These are phyloP conservation scores for Sordariomycetes sp. DNA, from an alignment of 2,329 filamentous ascomycete species.

Conservation along the genomic window DNA sequence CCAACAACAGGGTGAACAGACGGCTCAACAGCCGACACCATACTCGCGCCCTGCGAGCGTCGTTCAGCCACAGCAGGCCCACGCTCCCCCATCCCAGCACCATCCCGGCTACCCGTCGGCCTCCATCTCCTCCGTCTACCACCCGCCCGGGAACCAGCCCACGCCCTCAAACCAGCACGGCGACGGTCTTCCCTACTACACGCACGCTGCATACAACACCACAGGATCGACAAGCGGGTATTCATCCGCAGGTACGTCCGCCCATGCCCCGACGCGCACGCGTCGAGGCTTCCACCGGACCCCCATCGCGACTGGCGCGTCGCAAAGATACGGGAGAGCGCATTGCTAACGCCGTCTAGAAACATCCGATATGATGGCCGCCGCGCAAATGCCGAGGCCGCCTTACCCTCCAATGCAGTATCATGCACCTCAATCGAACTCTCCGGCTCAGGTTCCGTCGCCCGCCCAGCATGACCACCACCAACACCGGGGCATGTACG, in stretches of 20 bases:
- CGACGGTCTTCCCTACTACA: constrained; percentile 61
- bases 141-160: constrained; percentile 55
- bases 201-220: constrained; percentile 74
- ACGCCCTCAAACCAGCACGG: constrained; percentile 50
- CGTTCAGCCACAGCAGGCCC: constrained; percentile 59
- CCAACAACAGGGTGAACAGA: constrained; percentile 54
- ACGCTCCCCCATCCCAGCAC: constrained; percentile 43
- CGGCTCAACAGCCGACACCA: constrained; percentile 37
- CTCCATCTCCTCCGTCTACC: constrained; percentile 45
- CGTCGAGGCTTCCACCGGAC: background rate
- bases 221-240: constrained; percentile 75
- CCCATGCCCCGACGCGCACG: constrained; percentile 8
- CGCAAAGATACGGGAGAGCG: background rate
- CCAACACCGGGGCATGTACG: constrained; percentile 80
- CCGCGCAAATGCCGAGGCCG: constrained; percentile 58
- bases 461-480: constrained; percentile 87
- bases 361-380: constrained; percentile 58
- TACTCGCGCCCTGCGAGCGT: constrained; percentile 62
- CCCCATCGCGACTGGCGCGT: constrained; percentile 8
- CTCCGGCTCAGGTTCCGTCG: constrained; percentile 85
- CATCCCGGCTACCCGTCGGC: constrained; percentile 57
- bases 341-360: constrained; percentile 23
- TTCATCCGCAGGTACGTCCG: constrained; percentile 69
- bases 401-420: constrained; percentile 83
- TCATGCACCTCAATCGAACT: constrained; percentile 91